Evolutionary conservation across 2,329 filamentous ascomycete genomes (phyloP), one percentile per base, ranked within the genome.

Genomic region (Sclerotinia spermophila): DNA sequence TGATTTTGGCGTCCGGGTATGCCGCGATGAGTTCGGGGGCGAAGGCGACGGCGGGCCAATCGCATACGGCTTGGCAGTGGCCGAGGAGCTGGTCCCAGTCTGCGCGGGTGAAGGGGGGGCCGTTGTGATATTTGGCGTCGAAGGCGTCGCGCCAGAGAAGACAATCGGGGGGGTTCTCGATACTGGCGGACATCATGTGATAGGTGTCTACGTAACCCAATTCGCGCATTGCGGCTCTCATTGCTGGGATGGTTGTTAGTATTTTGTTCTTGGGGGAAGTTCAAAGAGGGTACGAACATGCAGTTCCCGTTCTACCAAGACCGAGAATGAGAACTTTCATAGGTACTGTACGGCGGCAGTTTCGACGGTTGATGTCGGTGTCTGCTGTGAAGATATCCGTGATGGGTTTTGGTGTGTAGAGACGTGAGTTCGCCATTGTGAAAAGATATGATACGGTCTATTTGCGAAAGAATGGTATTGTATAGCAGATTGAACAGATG

Each of bases 261-360:
- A 27, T 40, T 67, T 45, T 15, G 7, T 48, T 48, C 35, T 27
- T 53, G 40, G 38, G 8, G 6, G 27, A 0, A 35, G 11, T 35
- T 13, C 33, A 7, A 15, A 51, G 11, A 19, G 51, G 24, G 7
- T 53, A 82, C 85, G 78, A 83, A 87, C 88, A 92, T 45, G 89
- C 86, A 76, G 90, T 92, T 77, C 90, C 90, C 13, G 90, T 93
- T 73, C 90, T 85, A 69, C 89, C 89, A 27, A 92, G 84, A 60
- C 90, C 90, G 0, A 93, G 84, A 61, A 89, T 86, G 45, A 93
- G 86, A 61, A 93, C 87, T 78, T 87, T 87, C 90, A 93, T 92
- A 45, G 90, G 90, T 67, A 91, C 89, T 44, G 83, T 86, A 70
- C 90, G 88, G 71, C 84, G 85, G 79, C 88, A 89, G 82, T 88